Evolutionary conservation across 257 asterid genomes (phyloP).

Genomic region (Solanum pinnatisectum): DNA sequence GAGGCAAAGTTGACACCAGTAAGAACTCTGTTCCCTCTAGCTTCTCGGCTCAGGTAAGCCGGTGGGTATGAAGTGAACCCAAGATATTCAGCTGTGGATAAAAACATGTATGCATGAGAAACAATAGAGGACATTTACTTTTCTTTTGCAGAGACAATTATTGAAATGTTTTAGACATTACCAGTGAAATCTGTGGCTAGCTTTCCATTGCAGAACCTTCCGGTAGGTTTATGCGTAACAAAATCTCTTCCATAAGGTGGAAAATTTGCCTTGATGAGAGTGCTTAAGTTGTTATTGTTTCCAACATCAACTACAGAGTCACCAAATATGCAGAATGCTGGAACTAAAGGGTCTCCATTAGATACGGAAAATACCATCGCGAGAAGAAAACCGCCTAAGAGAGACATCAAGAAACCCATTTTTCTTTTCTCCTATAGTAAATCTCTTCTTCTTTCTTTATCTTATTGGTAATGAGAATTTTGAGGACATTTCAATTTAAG

Average conservation of each 20-base stretch:
- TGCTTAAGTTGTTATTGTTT: slow-evolving; percentile 58
- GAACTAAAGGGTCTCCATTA: slow-evolving; percentile 57
- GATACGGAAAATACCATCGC: slow-evolving; percentile 10
- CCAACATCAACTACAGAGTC: slow-evolving; percentile 81
- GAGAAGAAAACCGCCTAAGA: slow-evolving; percentile 12
- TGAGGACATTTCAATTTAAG: slow-evolving; percentile 13
- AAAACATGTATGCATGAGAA: slow-evolving; percentile 1
- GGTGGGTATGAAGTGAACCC: slow-evolving; percentile 81
- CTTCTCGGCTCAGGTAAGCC: slow-evolving; percentile 61
- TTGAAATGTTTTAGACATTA: slow-evolving; percentile 1
- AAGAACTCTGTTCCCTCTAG: slow-evolving; percentile 39
- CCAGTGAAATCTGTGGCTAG: slow-evolving; percentile 85
- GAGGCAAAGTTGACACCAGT: slow-evolving; percentile 80
- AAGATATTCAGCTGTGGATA: slow-evolving; percentile 57
- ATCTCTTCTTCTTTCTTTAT: background rate
- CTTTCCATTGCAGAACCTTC: slow-evolving; percentile 88
- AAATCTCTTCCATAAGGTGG: slow-evolving; percentile 90
- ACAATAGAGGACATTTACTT: background rate
- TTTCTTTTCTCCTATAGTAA: background rate
- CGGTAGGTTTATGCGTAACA: slow-evolving; percentile 55
- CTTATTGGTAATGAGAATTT: slow-evolving; percentile 7
- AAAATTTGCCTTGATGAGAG: slow-evolving; percentile 73
- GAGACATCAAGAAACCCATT: slow-evolving; percentile 26
- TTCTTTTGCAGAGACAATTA: background rate
- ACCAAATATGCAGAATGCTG: slow-evolving; percentile 70